phyloP scores from a whole-genome alignment of 148 eudicot species.

The Simmondsia chinensis region DNA sequence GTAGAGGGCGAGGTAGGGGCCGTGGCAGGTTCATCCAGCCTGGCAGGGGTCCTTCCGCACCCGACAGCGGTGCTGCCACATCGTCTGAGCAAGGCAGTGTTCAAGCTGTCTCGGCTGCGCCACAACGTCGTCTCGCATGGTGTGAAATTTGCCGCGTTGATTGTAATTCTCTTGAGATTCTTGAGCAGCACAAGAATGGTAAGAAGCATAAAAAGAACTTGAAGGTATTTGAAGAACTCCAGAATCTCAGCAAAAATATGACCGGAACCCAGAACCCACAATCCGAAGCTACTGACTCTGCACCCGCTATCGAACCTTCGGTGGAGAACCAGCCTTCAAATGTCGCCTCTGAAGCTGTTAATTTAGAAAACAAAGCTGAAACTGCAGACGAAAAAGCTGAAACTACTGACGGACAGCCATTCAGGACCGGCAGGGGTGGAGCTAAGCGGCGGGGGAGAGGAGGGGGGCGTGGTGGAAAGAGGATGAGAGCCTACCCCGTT shows the following conservation, averaged over 20 bases:
- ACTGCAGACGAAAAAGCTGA: conserved; percentile 10
- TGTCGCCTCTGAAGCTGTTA: conserved; percentile 3
- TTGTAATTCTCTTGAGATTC: conserved; percentile 55
- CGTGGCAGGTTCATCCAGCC: conserved; percentile 19
- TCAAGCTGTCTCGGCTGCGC: conserved; percentile 23
- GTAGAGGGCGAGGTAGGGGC: conserved; percentile 51
- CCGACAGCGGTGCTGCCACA: conserved; percentile 9
- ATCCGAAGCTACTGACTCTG: too few relatives aligned
- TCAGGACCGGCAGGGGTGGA: conserved; percentile 28
- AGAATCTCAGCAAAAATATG: conserved; percentile 26
- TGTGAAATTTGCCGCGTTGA: conserved; percentile 74
- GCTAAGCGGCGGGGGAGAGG: conserved; percentile 47
- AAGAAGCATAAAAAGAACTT: conserved; percentile 51
- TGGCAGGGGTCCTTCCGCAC: conserved; percentile 3
- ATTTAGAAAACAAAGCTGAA: conserved; percentile 13
- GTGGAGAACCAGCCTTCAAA: neutral
- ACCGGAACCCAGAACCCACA: conserved; percentile 15
- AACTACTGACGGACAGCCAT: conserved; percentile 9
- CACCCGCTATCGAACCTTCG: too few relatives aligned
- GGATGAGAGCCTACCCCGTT: conserved; percentile 17
- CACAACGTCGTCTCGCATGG: conserved; percentile 21
- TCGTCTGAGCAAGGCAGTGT: conserved; percentile 9
- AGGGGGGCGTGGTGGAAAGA: conserved; percentile 44
- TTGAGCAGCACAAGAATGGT: conserved; percentile 69
- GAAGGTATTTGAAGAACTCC: conserved; percentile 39